A percentile compares a stretch with the other conserved stretches of the same genome.
Evolutionary conservation across 169 alveolate genomes (phyloP).

Genomic region (Eimeria tenella): DNA sequence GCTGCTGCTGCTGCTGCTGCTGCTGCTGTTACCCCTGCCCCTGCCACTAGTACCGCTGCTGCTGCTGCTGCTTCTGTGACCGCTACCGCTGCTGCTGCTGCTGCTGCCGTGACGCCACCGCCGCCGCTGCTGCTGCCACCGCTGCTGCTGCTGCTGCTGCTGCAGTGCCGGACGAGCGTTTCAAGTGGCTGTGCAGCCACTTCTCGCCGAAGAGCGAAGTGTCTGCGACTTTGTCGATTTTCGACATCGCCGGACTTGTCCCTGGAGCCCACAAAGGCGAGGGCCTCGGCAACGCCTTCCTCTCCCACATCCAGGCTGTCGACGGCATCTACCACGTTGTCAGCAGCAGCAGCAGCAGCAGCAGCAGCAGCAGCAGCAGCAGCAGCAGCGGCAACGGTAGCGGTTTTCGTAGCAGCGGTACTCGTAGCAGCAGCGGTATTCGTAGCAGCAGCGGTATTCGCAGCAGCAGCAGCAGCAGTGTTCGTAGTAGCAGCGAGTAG

Average conservation of each 20-base stretch:
- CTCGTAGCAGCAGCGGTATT: too few relatives aligned
- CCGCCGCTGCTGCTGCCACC: background rate
- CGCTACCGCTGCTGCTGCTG: too few relatives aligned
- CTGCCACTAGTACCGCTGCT: background rate
- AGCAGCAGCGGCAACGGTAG: background rate
- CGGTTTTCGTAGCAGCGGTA: too few relatives aligned
- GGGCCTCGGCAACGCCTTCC: constrained; percentile 99
- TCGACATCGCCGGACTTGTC: constrained; percentile 99
- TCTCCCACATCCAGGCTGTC: constrained; percentile 97
- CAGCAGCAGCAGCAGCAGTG: too few relatives aligned
- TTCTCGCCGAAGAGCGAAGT: constrained; percentile 97
- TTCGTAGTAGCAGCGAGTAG: too few relatives aligned
- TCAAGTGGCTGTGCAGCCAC: constrained; percentile 94
- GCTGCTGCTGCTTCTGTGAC: background rate
- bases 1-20: background rate
- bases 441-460: too few relatives aligned
- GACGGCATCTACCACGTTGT: constrained; percentile 99
- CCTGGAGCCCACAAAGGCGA: constrained; percentile 99
- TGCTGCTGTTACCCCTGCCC: background rate
- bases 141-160: background rate
- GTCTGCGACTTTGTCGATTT: constrained; percentile 96
- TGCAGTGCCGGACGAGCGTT: constrained; percentile 96
- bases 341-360: constrained; percentile 81
- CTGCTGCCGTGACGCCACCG: background rate
- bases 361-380: background rate